phyloP scores from a whole-genome alignment of 148 eudicot genomes.

The Dysphania ambrosioides region DNA sequence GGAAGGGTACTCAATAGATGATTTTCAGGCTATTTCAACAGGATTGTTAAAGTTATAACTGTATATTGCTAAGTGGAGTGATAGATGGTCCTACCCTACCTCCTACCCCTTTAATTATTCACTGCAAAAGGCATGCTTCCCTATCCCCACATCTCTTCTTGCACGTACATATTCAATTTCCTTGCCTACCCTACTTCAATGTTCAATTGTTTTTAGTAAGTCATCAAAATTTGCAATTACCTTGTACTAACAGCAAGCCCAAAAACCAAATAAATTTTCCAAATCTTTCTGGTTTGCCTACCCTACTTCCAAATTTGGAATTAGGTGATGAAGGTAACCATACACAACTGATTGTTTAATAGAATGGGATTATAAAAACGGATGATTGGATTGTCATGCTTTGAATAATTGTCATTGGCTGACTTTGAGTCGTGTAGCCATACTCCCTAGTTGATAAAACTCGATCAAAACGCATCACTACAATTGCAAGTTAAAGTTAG shows the following conservation, averaged over 20 bases:
- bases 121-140: background rate
- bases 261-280: too few relatives aligned
- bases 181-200: background rate
- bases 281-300: background rate
- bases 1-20: background rate
- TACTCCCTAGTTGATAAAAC: too few relatives aligned
- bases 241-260: background rate
- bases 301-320: too few relatives aligned
- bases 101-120: background rate
- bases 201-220: background rate
- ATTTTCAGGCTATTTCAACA: background rate
- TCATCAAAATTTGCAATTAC: background rate
- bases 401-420: too few relatives aligned
- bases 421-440: too few relatives aligned
- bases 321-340: too few relatives aligned
- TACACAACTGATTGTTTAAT: too few relatives aligned
- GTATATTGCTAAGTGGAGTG: background rate
- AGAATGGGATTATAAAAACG: too few relatives aligned
- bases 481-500: too few relatives aligned
- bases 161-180: background rate
- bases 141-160: background rate
- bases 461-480: too few relatives aligned
- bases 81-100: conserved; percentile 2
- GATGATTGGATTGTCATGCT: too few relatives aligned
- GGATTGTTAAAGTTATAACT: background rate